Evolutionary conservation across 2,329 filamentous ascomycete species (phyloP), one percentile per base, ranked within the genome.

Genomic region (Lachnellula arida): DNA sequence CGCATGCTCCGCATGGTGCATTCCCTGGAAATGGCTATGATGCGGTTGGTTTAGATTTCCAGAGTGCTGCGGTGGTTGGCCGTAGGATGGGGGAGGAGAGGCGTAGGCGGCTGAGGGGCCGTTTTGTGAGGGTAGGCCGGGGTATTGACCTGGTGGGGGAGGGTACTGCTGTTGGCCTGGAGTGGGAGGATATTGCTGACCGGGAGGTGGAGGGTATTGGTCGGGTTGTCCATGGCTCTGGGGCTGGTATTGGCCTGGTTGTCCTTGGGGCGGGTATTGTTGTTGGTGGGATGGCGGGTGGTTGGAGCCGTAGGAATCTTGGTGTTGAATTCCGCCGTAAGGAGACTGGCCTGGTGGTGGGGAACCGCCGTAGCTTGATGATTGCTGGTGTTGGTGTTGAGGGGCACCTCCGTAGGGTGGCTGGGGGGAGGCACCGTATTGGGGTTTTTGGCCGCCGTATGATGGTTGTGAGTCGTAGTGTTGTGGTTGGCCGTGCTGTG

Each of bases 1-100:
- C 32, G 62, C 60, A 47, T 67, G 62, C 32, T 61, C 58, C 17
- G 61, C 61, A 51, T 63, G 63, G 25, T 65, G 59, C 46, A 59
- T 4, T 32, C 63, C 61, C 56, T 63, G 58, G 53, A 62, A 63
- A 37, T 66, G 64, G 11, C 57, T 51, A 15, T 65, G 61, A 43
- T 63, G 60, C 22, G 63, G 59, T 40, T 62, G 59, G 11, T 51
- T 40, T 1, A 65, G 42, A 23, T 65, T 65, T 34, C 64, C 64
- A 2, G 54, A 54, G 46, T 62, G 53, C 39, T 56, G 58, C 14
- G 54, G 60, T 32, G 59, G 57, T 17, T 55, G 56, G 5, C 58
- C 58, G 55, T 60, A 62, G 44, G 39, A 53, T 7, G 58, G 54
- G 23, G 60, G 51, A n/a, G 58, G 54, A 19, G 53, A 48, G 15